Conservation (phyloP, 768 basidiomycete species). For the Crepidotus variabilis region DNA sequence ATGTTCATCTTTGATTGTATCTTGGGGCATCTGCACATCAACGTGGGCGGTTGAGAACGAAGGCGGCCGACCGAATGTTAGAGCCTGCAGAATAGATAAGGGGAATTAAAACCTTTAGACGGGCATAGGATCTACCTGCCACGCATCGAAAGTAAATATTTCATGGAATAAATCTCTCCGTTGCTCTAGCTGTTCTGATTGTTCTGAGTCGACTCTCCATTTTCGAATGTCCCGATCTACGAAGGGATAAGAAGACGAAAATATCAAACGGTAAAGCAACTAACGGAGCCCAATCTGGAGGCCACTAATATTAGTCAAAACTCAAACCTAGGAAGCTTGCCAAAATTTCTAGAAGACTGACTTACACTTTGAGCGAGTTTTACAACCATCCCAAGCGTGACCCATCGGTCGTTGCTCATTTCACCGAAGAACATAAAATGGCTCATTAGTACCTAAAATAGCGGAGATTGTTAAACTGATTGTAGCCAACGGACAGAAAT, state of each 20-base stretch:
- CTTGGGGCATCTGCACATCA: constrained; percentile 50
- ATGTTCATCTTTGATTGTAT: constrained; percentile 36
- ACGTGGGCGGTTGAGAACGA: constrained; percentile 57
- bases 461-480: constrained; percentile 3
- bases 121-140: constrained; percentile 46
- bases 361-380: constrained; percentile 68
- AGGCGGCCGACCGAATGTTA: constrained; percentile 70
- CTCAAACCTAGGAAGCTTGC: background rate
- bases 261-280: constrained; percentile 18
- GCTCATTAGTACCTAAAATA: constrained; percentile 49
- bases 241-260: background rate
- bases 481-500: background rate
- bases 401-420: constrained; percentile 61
- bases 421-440: constrained; percentile 50
- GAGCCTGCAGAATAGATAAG: constrained; percentile 38
- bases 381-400: constrained; percentile 65
- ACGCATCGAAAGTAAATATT: constrained; percentile 63
- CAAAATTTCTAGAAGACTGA: constrained; percentile 4
- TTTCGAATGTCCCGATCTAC: constrained; percentile 65
- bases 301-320: constrained; percentile 9
- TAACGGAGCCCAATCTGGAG: constrained; percentile 64
- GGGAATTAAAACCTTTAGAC: background rate
- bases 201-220: constrained; percentile 55
- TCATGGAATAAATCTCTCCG: constrained; percentile 64
- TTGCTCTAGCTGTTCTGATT: constrained; percentile 58